Conservation (phyloP, 148 eudicot species). For the Linanthus parryae region DNA sequence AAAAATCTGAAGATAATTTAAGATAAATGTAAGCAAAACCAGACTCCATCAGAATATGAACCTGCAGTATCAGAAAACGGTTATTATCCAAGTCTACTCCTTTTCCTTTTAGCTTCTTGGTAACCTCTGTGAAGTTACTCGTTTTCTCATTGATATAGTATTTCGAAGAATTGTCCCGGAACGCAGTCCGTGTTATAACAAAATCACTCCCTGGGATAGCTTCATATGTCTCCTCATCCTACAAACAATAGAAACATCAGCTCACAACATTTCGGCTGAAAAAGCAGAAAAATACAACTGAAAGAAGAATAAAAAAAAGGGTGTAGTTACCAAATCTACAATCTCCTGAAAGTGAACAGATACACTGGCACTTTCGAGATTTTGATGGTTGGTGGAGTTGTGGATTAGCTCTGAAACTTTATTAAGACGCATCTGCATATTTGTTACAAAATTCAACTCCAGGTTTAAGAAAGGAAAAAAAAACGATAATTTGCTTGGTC, state of each 20-base stretch:
- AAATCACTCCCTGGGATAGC: slow-evolving; percentile 89
- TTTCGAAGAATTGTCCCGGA: slow-evolving; percentile 83
- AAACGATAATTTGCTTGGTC: not conserved
- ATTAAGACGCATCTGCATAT: slow-evolving; percentile 87
- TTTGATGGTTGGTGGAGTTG: slow-evolving; percentile 89
- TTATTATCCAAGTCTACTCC: slow-evolving; percentile 99
- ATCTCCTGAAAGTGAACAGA: slow-evolving; percentile 97
- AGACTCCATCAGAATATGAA: slow-evolving; percentile 4
- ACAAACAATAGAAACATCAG: slow-evolving; percentile 4
- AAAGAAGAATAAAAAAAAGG: no score
- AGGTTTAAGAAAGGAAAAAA: not conserved
- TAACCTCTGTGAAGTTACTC: slow-evolving; percentile 91
- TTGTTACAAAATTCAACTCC: not conserved
- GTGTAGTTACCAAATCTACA: slow-evolving; percentile 59
- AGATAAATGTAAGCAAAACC: no score
- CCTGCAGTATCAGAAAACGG: slow-evolving; percentile 98
- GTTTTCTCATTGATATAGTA: slow-evolving; percentile 67
- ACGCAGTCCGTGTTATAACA: slow-evolving; percentile 76
- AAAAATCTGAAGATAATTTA: no score
- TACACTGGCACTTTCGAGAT: slow-evolving; percentile 87
- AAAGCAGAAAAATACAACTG: no score
- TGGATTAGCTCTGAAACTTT: slow-evolving; percentile 98
- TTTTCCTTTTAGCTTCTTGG: slow-evolving; percentile 78
- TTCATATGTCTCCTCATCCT: slow-evolving; percentile 87
- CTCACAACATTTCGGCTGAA: not conserved